Conservation (phyloP, 2,329 filamentous ascomycete species). For the Albophoma yamanashiensis region DNA sequence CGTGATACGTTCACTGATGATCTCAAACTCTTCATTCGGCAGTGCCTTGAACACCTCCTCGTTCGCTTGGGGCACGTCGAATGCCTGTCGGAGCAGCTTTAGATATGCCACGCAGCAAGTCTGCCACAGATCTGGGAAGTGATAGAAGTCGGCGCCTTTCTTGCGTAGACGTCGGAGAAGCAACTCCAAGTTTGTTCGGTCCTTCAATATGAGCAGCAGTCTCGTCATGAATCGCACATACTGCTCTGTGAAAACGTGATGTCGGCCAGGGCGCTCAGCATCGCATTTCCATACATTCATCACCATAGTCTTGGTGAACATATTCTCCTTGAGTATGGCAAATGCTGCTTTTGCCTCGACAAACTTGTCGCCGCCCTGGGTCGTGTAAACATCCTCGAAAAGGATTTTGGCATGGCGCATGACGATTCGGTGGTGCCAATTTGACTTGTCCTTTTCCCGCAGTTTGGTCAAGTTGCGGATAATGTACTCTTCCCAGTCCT, state of each 20-base stretch:
- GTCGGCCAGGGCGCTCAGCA: conserved; percentile 68
- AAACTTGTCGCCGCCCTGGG: conserved; percentile 31
- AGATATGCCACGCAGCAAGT: conserved; percentile 43
- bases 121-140: conserved; percentile 51
- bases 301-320: conserved; percentile 90
- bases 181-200: conserved; percentile 66
- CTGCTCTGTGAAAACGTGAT: conserved; percentile 83
- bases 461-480: conserved; percentile 40
- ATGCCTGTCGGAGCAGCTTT: conserved; percentile 38
- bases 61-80: conserved; percentile 30
- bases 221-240: conserved; percentile 76
- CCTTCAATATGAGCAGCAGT: conserved; percentile 62
- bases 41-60: conserved; percentile 47
- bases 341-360: conserved; percentile 71
- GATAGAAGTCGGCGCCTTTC: conserved; percentile 65
- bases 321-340: conserved; percentile 57
- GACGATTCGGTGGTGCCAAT: conserved; percentile 91
- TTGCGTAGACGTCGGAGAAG: conserved; percentile 71
- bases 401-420: conserved; percentile 55
- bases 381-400: conserved; percentile 31
- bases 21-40: conserved; percentile 45
- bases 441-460: conserved; percentile 72
- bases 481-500: conserved; percentile 49
- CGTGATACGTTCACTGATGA: conserved; percentile 41
- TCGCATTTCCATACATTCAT: conserved; percentile 95